A percentile compares a stretch with the other conserved stretches of the same genome.
Conservation (phyloP, 2,329 filamentous ascomycete genomes). For the Neopestalotiopsis rosae region DNA sequence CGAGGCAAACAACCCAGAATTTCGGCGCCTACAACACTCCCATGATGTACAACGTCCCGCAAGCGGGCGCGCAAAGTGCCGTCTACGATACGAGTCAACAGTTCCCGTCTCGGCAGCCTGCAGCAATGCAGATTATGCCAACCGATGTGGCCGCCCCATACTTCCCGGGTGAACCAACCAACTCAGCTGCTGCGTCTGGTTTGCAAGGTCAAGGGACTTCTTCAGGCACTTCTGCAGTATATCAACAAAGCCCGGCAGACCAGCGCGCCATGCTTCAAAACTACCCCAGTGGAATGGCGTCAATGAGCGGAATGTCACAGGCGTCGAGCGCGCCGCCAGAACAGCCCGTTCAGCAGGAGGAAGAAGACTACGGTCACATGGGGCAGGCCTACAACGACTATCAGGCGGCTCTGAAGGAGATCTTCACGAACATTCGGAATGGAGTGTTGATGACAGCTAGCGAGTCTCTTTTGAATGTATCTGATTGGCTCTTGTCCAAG, state of each 20-base stretch:
- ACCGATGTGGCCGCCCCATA: conserved; percentile 74
- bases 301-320: conserved; percentile 53
- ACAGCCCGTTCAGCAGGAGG: conserved; percentile 57
- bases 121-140: conserved; percentile 77
- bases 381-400: conserved; percentile 74
- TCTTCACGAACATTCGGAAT: conserved; percentile 73
- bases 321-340: conserved; percentile 42
- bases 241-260: conserved; percentile 65
- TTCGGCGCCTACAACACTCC: conserved; percentile 67
- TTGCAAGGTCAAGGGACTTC: conserved; percentile 56
- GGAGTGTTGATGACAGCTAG: conserved; percentile 56
- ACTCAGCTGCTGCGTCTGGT: conserved; percentile 60
- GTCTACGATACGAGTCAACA: conserved; percentile 79
- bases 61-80: conserved; percentile 63
- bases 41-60: conserved; percentile 81
- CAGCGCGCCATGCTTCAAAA: conserved; percentile 60
- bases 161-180: conserved; percentile 71
- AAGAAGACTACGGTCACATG: conserved; percentile 54
- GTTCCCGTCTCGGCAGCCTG: conserved; percentile 77
- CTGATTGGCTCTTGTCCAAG: conserved; percentile 61
- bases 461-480: conserved; percentile 57
- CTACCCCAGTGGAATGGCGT: conserved; percentile 54
- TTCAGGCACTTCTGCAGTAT: conserved; percentile 63
- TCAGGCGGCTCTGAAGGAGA: conserved; percentile 64
- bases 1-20: conserved; percentile 55